Base-by-base conservation (phyloP, 2,329 filamentous ascomycete genomes). In the Botrytis byssoidea region DNA sequence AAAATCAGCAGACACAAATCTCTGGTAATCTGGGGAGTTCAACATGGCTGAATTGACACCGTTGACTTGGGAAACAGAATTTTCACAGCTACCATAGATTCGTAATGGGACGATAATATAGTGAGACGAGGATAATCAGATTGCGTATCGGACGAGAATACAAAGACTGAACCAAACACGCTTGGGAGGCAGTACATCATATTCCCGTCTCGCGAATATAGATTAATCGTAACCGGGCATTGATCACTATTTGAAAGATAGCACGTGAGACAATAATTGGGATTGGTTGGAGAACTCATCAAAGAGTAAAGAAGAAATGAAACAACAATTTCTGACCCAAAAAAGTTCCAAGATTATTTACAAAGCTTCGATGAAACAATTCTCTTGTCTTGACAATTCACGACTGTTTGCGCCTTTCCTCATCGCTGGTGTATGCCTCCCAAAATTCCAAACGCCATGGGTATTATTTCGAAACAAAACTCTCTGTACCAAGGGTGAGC, bases 281-380 rank as follows among this genome's bases (percentile, higher is more conserved):
- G 2, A 12, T 37, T 3, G 3, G 1, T 29, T 29, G 14, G n/a
- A 18, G n/a, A 2, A 29, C 1, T 7, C 18, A 16, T 9, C 2
- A 57, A 18, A 5, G 3, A 29, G 2, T 29, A 18, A 3, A 29
- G 25, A 14, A 29, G 6, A 8, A 18, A 3, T 29, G 9, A 4
- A 29, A 29, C 29, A 29, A 18, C 6, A n/a, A 57, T 29, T 57
- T 18, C 14, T 57, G 51, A 18, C 18, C 14, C 2, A 57, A 14
- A 29, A 18, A 57, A 9, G 6, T 8, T 29, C 14, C 8, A 18
- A 4, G 14, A 29, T 32, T 57, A 57, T 57, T 32, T 10, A 66
- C 46, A 48, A 66, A 66, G 5, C 20, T 35, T 9, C 32, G 29
- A 25, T 35, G 22, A 5, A 3, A 25, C 18, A 5, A 10, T 16